A percentile compares a stretch with the other conserved stretches of the same genome.
Conservation (phyloP, 1,284 basidiomycete genomes). For the Fistulina hepatica region DNA sequence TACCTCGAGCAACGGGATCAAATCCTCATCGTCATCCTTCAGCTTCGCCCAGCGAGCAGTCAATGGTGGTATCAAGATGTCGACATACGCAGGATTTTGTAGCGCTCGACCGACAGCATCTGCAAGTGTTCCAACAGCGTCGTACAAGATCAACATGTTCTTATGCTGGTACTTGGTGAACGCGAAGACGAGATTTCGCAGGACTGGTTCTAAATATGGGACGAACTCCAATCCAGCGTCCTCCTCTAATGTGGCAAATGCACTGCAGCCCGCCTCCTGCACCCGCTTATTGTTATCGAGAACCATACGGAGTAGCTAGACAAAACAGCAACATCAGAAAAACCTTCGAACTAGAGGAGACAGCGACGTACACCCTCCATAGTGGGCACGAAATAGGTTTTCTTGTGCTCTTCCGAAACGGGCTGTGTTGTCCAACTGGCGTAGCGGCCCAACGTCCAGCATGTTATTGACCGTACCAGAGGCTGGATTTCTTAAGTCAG, state of each 20-base stretch:
- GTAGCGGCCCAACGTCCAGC: constrained; percentile 99
- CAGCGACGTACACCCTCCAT: constrained; percentile 84
- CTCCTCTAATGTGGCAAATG: constrained; percentile 97
- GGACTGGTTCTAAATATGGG: constrained; percentile 90
- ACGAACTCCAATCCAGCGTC: constrained; percentile 86
- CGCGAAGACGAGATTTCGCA: constrained; percentile 90
- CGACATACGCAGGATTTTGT: constrained; percentile 79
- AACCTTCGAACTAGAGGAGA: constrained; percentile 1
- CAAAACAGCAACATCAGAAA: constrained; percentile 9
- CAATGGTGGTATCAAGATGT: constrained; percentile 94
- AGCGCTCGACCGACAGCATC: constrained; percentile 90
- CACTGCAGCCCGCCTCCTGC: constrained; percentile 97
- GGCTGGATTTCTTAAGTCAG: constrained; percentile 42
- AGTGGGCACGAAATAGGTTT: constrained; percentile 87
- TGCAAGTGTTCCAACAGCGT: constrained; percentile 94
- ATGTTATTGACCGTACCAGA: constrained; percentile 95
- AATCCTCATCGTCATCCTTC: constrained; percentile 83
- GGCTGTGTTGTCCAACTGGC: constrained; percentile 91
- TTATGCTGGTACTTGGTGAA: constrained; percentile 99
- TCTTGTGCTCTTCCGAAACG: constrained; percentile 76
- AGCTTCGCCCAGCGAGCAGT: constrained; percentile 85
- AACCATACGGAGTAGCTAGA: constrained; percentile 92
- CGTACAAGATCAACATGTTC: constrained; percentile 97
- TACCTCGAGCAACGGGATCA: constrained; percentile 92
- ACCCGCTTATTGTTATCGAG: constrained; percentile 98